Conservation (phyloP, 2,329 filamentous ascomycete genomes). For the Ploettnerulaceae sp. region DNA sequence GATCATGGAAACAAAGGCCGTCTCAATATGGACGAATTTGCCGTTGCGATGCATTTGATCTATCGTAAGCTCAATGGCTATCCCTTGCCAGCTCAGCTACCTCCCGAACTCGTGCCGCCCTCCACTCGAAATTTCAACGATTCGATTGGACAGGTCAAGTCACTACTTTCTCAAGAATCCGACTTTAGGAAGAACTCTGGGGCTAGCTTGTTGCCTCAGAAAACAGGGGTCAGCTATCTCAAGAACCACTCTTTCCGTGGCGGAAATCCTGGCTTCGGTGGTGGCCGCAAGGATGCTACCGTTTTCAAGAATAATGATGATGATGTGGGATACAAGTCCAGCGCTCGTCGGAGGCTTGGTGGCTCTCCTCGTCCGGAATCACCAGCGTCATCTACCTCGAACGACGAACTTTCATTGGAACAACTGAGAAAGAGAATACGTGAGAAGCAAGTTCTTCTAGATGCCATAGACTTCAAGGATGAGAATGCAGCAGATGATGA, state of each 20-base stretch:
- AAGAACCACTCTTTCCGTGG: conserved; percentile 90
- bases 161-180: conserved; percentile 81
- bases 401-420: conserved; percentile 79
- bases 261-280: conserved; percentile 47
- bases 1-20: conserved; percentile 93
- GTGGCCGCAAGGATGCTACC: conserved; percentile 83
- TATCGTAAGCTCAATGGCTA: conserved; percentile 97
- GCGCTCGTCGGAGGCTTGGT: conserved; percentile 77
- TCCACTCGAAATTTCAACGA: conserved; percentile 91
- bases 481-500: conserved; percentile 88
- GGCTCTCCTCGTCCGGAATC: conserved; percentile 76
- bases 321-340: conserved; percentile 86
- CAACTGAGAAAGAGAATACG: conserved; percentile 88
- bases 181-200: conserved; percentile 85
- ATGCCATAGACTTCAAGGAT: conserved; percentile 94
- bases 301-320: conserved; percentile 97
- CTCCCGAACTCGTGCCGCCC: conserved; percentile 87
- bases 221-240: conserved; percentile 96
- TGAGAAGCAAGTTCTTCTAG: conserved; percentile 89
- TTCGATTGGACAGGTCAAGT: conserved; percentile 90
- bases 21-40: conserved; percentile 93
- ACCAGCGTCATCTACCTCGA: conserved; percentile 62
- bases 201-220: conserved; percentile 85
- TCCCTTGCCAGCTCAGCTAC: conserved; percentile 79
- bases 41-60: conserved; percentile 98